phyloP scores from a whole-genome alignment of 2,329 filamentous ascomycete species.

The Tolypocladium amazonense region DNA sequence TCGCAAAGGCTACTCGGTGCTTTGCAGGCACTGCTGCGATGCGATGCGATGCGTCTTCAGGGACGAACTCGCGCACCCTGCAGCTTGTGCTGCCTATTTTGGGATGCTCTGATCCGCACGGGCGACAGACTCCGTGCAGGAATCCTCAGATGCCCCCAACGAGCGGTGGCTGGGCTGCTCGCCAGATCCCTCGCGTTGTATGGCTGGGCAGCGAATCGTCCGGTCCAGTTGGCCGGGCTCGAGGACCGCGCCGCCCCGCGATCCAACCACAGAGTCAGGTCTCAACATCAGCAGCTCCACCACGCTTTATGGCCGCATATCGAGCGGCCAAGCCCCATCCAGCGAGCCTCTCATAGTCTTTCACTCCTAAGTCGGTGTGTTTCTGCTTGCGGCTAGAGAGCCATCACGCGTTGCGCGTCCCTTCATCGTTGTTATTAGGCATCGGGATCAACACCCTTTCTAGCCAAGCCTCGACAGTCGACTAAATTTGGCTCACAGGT shows the following conservation, averaged over 20 bases:
- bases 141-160: background rate
- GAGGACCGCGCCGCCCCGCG: constrained; percentile 4
- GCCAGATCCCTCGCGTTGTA: background rate
- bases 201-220: background rate
- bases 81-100: background rate
- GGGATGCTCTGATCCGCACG: background rate
- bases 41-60: background rate
- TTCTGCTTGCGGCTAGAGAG: constrained; percentile 6
- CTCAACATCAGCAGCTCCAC: constrained; percentile 19
- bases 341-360: constrained; percentile 1
- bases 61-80: background rate
- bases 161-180: background rate
- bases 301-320: constrained; percentile 24
- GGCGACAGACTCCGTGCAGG: no score
- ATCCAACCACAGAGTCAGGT: constrained; percentile 12
- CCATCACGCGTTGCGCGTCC: constrained; percentile 10
- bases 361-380: constrained; percentile 25
- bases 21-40: background rate
- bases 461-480: background rate
- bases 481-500: background rate
- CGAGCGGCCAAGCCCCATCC: constrained; percentile 12
- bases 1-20: background rate
- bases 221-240: constrained; percentile 5
- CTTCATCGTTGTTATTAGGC: constrained; percentile 2
- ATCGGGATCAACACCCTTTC: background rate